Percentiles rank a stretch among this genome's conserved stretches.
These are phyloP conservation scores for Stephanodiscus minutulus DNA, from an alignment of 108 stramenopile species.

Conservation along the genomic window DNA sequence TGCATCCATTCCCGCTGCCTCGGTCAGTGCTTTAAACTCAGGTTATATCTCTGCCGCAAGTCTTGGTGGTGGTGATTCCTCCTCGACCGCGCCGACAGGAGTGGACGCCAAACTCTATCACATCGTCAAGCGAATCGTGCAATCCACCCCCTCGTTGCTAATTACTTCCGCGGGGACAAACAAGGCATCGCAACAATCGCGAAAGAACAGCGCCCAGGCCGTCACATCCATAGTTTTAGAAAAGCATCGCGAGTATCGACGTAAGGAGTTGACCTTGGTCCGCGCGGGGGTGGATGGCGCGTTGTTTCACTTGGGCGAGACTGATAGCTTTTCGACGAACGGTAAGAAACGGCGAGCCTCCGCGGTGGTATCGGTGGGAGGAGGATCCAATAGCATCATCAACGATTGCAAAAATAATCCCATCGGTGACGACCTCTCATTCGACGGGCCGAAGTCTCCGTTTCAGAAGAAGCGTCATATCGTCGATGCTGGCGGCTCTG, in stretches of 20 bases:
- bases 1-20: background rate
- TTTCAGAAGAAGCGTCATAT: conserved; percentile 5
- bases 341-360: conserved; percentile 30
- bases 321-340: background rate
- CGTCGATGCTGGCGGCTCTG: conserved; percentile 15
- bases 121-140: conserved; percentile 36
- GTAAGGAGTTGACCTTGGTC: conserved; percentile 59
- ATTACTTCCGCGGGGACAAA: background rate
- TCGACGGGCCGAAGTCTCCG: background rate
- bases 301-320: conserved; percentile 26
- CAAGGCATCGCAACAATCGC: conserved; percentile 16
- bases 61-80: background rate
- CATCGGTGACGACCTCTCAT: background rate
- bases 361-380: conserved; percentile 21
- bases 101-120: conserved; percentile 46
- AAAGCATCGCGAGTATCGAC: conserved; percentile 72
- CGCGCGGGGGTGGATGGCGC: conserved; percentile 55
- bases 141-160: conserved; percentile 36
- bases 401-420: background rate
- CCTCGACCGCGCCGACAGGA: background rate
- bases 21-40: background rate
- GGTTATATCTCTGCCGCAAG: too few species aligned
- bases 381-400: conserved; percentile 1
- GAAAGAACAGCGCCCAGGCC: conserved; percentile 22
- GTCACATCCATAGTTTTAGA: conserved; percentile 25